Percentiles rank a stretch among this genome's conserved stretches.
These are phyloP conservation scores for Ceratocystis colombiana DNA, from an alignment of 2,329 filamentous ascomycete genomes.

Conservation along the genomic window DNA sequence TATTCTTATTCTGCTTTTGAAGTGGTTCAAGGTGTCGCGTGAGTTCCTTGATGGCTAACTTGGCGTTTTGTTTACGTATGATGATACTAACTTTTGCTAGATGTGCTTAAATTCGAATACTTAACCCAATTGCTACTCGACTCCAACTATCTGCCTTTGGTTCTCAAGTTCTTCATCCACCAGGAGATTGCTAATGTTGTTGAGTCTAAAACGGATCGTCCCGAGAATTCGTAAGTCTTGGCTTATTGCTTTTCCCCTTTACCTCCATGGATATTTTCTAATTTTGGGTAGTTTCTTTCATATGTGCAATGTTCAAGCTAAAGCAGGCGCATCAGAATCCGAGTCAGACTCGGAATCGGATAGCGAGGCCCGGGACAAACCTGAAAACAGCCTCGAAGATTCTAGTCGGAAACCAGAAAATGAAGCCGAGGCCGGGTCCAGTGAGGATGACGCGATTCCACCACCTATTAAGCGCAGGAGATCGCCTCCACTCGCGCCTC, in stretches of 20 bases:
- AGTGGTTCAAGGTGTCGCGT: slow-evolving; percentile 96
- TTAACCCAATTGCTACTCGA: slow-evolving; percentile 86
- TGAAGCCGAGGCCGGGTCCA: slow-evolving; percentile 34
- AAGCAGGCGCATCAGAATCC: slow-evolving; percentile 26
- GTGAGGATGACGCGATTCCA: slow-evolving; percentile 69
- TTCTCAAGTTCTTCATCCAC: slow-evolving; percentile 86
- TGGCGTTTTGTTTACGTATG: not conserved
- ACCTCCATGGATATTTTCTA: not conserved
- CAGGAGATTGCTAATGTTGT: slow-evolving; percentile 88
- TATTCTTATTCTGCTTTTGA: slow-evolving; percentile 73
- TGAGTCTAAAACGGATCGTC: slow-evolving; percentile 71
- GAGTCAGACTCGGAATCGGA: slow-evolving; percentile 11
- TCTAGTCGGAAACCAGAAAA: not conserved
- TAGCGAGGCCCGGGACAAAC: not conserved
- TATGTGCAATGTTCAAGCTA: slow-evolving; percentile 68
- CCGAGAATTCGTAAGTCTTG: slow-evolving; percentile 60
- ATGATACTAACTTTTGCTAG: slow-evolving; percentile 32
- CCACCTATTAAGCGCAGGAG: slow-evolving; percentile 64
- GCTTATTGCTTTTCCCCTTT: not conserved
- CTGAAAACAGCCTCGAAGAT: not conserved
- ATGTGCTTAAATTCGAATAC: slow-evolving; percentile 92
- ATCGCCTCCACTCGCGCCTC: slow-evolving; percentile 37
- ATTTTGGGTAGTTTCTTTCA: slow-evolving; percentile 63
- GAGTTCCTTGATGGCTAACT: slow-evolving; percentile 35
- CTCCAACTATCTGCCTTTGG: slow-evolving; percentile 85